Conservation (phyloP, 441 rosid species). For the Dalechampia spathulata region DNA sequence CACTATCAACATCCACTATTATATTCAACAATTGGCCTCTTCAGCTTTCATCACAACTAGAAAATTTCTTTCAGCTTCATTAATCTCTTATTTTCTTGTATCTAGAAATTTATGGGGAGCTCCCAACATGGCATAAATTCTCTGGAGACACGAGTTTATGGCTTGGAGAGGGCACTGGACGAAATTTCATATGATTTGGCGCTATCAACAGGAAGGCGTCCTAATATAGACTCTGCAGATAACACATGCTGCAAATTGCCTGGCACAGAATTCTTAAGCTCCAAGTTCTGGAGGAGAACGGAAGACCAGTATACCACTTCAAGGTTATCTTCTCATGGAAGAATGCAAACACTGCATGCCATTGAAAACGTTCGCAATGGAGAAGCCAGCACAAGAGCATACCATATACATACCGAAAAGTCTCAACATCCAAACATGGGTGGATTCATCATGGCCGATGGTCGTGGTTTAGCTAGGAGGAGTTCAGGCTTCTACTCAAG, state of each 20-base stretch:
- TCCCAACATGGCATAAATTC: constrained; percentile 78
- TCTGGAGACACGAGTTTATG: constrained; percentile 73
- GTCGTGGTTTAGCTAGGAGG: constrained; percentile 20
- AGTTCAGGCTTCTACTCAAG: constrained; percentile 26
- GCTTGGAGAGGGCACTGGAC: constrained; percentile 85
- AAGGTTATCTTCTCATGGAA: constrained; percentile 29
- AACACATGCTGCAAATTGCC: constrained; percentile 70
- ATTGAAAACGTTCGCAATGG: constrained; percentile 16
- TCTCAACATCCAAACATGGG: constrained; percentile 25
- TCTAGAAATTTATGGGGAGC: constrained; percentile 85
- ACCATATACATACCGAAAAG: constrained; percentile 27
- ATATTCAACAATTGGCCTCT: neutral
- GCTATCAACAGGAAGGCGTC: constrained; percentile 62
- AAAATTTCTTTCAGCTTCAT: constrained; percentile 5
- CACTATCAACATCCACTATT: neutral
- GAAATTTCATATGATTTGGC: constrained; percentile 82
- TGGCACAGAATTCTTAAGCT: constrained; percentile 66
- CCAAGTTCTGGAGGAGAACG: constrained; percentile 74
- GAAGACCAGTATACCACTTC: constrained; percentile 38
- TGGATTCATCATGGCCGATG: constrained; percentile 24
- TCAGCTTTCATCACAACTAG: neutral
- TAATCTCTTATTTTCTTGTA: constrained; percentile 15
- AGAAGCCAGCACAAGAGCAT: constrained; percentile 20
- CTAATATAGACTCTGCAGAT: constrained; percentile 27
- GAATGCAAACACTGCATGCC: constrained; percentile 21